Evolutionary conservation across 768 basidiomycete species (phyloP), one percentile per base, ranked within the genome.

Genomic region (Lactarius deliciosus): DNA sequence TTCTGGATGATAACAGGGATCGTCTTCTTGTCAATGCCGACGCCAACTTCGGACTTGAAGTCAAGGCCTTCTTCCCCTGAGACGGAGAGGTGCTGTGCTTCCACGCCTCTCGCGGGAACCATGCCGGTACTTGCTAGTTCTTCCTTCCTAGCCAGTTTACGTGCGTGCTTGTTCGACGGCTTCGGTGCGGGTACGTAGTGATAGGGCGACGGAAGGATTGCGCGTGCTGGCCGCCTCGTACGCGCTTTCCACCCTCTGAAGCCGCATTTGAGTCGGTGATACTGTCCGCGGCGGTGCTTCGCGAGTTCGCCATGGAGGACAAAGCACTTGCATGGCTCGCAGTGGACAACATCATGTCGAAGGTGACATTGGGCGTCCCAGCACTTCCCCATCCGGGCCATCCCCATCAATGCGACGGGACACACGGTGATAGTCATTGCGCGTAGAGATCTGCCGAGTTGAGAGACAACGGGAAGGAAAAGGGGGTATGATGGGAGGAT

Each of bases 271-370:
- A 22, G 36, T 4, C 18, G 45, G 25, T 64, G 45, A 10, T 20
- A 47, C 57, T 50, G 36, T 43, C 41, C 20, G 18, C 63, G 57
- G 36, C 36, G 36, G 63, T 43, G 30, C 28, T 36, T 36, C 13
- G 28, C 13, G 10, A 65, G 50, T 4, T 58, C 38, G n/a, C 43
- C 28, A 36, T 9, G 57, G 16, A 58, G 57, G 47, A 59, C 9
- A 34, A 64, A 60, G 57, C 64, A 22, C 28, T 34, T 41, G 34
- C 56, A 64, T 18, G 63, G 22, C 22, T 32, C 3, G 3, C 45
- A 64, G 11, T 5, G 22, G n/a, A 57, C 34, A n/a, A 57, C 32
- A 11, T 64, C 57, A 25, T 64, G 63, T 15, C 56, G n/a, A n/a
- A 47, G 41, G 40, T 3, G 57, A 41, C 58, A 59, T 10, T 57